Conservation (phyloP, 176 grass and related monocot species). For the Musa itinerans region DNA sequence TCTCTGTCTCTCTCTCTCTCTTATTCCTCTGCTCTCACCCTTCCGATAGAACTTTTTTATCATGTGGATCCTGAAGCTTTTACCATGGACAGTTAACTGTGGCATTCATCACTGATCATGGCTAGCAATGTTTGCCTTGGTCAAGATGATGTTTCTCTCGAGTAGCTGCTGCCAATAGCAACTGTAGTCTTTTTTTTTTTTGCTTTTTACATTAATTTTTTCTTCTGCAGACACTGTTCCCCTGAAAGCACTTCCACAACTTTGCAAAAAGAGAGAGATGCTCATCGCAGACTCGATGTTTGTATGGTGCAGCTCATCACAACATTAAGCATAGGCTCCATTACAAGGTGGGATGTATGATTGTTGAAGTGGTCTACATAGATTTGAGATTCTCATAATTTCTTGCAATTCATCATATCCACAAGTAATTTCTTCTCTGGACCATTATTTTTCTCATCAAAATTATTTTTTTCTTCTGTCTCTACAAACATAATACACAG, state of each 20-base stretch:
- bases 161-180: not conserved
- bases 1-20: not conserved
- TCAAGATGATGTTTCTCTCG: not conserved
- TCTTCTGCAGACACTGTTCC: not conserved
- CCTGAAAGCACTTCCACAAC: not conserved
- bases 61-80: conserved; percentile 10
- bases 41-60: not conserved
- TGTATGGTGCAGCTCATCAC: not conserved
- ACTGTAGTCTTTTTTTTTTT: not conserved
- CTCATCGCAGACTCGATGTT: not conserved
- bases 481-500: no score
- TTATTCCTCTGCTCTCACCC: no score
- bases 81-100: not conserved
- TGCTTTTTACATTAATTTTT: not conserved
- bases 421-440: no score
- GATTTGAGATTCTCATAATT: no score
- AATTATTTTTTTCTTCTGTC: no score
- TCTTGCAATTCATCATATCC: no score
- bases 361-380: no score
- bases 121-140: not conserved
- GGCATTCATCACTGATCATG: not conserved
- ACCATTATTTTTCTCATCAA: no score
- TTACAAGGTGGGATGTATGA: not conserved
- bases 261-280: not conserved
- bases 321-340: not conserved